Percentiles rank a stretch among this genome's conserved stretches.
Evolutionary conservation across 2,329 filamentous ascomycete species (phyloP).

Genomic region (Trichoderma afroharzianum): DNA sequence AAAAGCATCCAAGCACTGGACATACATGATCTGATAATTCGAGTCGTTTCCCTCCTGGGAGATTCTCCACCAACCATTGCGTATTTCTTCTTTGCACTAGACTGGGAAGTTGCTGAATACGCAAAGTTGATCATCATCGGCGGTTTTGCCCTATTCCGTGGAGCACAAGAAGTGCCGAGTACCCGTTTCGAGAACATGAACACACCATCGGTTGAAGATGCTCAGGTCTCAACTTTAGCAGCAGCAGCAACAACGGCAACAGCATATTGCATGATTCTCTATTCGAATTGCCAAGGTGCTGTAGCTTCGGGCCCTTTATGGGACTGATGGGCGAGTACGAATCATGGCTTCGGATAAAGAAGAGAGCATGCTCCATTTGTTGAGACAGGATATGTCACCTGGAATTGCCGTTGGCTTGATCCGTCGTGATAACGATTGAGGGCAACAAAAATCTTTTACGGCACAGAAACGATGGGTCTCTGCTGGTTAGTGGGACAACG

Average conservation of each 20-base stretch:
- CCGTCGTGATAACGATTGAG: neutral
- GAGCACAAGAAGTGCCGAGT: neutral
- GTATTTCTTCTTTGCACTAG: neutral
- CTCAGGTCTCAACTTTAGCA: neutral
- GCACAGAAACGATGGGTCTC: neutral
- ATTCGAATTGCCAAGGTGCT: neutral
- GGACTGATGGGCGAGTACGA: neutral
- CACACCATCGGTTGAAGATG: neutral
- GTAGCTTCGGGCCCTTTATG: neutral
- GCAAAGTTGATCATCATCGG: neutral
- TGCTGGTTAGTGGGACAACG: neutral
- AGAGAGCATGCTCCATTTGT: neutral
- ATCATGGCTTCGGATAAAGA: neutral
- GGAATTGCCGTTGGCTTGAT: neutral
- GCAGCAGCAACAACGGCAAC: neutral
- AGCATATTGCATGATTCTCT: neutral
- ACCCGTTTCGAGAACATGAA: neutral
- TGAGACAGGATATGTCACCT: neutral
- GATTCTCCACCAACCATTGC: neutral
- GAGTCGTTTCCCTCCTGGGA: neutral
- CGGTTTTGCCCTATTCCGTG: neutral
- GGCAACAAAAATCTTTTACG: neutral
- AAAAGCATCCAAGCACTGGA: neutral
- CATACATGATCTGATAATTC: conserved; percentile 1
- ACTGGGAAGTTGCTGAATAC: neutral